Evolutionary conservation across 1,284 basidiomycete species (phyloP), one percentile per base, ranked within the genome.

Genomic region (Moniliophthora roreri): DNA sequence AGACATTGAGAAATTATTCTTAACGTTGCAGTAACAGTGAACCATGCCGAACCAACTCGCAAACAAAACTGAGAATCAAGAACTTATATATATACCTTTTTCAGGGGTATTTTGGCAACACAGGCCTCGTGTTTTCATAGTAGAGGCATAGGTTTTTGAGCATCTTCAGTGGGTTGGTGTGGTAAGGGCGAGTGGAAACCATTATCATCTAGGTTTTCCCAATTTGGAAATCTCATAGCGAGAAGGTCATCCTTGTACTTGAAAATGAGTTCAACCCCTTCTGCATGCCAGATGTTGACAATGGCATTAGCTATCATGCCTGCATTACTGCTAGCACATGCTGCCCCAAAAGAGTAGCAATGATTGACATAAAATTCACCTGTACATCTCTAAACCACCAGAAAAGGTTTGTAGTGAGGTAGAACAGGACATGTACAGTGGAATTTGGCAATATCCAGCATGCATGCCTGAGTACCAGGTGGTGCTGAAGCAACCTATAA

Each of bases 181-280:
- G n/a, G n/a, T n/a, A n/a, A n/a, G n/a, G n/a, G n/a, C n/a, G n/a
- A n/a, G n/a, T n/a, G n/a, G n/a, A n/a, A n/a, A n/a, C n/a, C n/a
- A n/a, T n/a, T 37, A 11, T 32, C 11, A 23, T 10, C 7, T 6
- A 15, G 20, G 10, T 16, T 32, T 8, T 52, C 16, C n/a, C n/a
- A n/a, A n/a, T n/a, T 35, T 11, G 66, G 48, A 34, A 44, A 41
- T 10, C 35, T 45, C 11, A 58, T 16, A 10, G 6, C 13, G 1
- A 18, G 36, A 21, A 64, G 51, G 50, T 69, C 68, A 44, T 70
- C 68, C 13, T 69, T 64, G 61, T 64, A 70, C 51, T 70, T 70
- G 10, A 53, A 24, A 2, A 63, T 49, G 1, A 62, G 61, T 48
- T 66, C 62, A 3, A 48, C 6, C 0, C 23, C 26, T 2, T 51